These are phyloP conservation scores for Wickerhamiella slavikovae DNA, from an alignment of 805 yeast genomes.

Conservation along the genomic window DNA sequence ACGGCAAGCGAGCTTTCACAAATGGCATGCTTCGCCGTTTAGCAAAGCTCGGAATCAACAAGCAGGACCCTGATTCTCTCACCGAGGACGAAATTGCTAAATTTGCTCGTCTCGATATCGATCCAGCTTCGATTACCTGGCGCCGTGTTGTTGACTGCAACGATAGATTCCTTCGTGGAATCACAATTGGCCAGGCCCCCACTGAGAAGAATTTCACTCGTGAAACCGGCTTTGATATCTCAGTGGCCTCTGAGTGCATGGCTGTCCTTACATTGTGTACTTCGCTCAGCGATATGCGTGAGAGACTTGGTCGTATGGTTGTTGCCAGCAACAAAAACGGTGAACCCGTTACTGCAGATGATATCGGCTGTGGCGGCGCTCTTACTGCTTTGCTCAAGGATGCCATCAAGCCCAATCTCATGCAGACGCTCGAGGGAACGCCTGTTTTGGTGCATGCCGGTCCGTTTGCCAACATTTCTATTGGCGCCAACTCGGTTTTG, in stretches of 20 bases:
- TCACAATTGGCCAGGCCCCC: slow-evolving; percentile 79
- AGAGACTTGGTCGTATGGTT: slow-evolving; percentile 73
- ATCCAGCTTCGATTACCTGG: slow-evolving; percentile 78
- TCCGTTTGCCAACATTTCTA: slow-evolving; percentile 92
- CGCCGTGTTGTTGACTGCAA: slow-evolving; percentile 87
- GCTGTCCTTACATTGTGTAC: slow-evolving; percentile 78
- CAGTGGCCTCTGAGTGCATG: slow-evolving; percentile 94
- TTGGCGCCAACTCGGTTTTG: slow-evolving; percentile 86
- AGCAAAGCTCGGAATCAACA: slow-evolving; percentile 57
- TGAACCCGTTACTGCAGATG: slow-evolving; percentile 80
- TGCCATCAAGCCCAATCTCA: slow-evolving; percentile 86
- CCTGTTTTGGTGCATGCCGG: slow-evolving; percentile 97
- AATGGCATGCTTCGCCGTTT: slow-evolving; percentile 60
- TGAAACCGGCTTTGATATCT: slow-evolving; percentile 81
- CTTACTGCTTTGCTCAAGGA: slow-evolving; percentile 85
- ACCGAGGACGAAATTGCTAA: slow-evolving; percentile 50
- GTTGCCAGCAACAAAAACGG: slow-evolving; percentile 63
- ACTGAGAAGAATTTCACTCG: slow-evolving; percentile 81
- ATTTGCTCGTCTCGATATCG: slow-evolving; percentile 73
- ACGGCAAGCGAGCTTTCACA: slow-evolving; percentile 62
- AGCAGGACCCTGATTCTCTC: slow-evolving; percentile 63
- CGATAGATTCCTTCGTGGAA: slow-evolving; percentile 74
- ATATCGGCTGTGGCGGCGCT: slow-evolving; percentile 90
- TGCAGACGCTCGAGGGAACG: slow-evolving; percentile 96
- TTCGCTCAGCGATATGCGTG: slow-evolving; percentile 63